Evolutionary conservation across 2,329 filamentous ascomycete genomes (phyloP).

Genomic region (Aureobasidium sp.): DNA sequence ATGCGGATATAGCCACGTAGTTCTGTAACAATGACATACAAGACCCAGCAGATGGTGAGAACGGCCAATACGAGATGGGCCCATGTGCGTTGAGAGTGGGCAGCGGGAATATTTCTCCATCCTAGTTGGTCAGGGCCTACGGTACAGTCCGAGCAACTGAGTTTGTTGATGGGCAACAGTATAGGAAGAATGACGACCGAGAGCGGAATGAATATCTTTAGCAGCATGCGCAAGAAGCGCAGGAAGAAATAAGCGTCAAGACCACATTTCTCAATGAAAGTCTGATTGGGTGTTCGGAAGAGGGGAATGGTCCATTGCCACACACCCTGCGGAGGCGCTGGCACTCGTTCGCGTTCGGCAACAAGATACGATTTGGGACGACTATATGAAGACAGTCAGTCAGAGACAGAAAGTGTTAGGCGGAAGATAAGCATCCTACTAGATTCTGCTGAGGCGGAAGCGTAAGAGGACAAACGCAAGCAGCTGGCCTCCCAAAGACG

Average conservation of each 20-base stretch:
- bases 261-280: slow-evolving; percentile 91
- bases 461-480: slow-evolving; percentile 69
- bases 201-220: slow-evolving; percentile 87
- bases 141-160: slow-evolving; percentile 49
- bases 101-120: slow-evolving; percentile 73
- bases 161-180: slow-evolving; percentile 74
- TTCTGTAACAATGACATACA: slow-evolving; percentile 79
- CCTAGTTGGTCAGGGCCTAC: slow-evolving; percentile 71
- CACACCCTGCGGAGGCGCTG: slow-evolving; percentile 58
- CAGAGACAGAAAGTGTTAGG: background rate
- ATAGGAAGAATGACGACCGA: slow-evolving; percentile 73
- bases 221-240: slow-evolving; percentile 75
- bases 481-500: slow-evolving; percentile 42
- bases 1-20: slow-evolving; percentile 83
- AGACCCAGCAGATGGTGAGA: slow-evolving; percentile 73
- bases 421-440: slow-evolving; percentile 29
- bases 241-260: slow-evolving; percentile 97
- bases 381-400: slow-evolving; percentile 26
- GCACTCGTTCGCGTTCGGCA: slow-evolving; percentile 73
- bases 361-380: slow-evolving; percentile 83
- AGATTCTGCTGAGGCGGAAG: slow-evolving; percentile 74
- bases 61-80: slow-evolving; percentile 79
- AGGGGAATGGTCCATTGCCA: slow-evolving; percentile 48
- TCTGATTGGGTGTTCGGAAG: slow-evolving; percentile 66
- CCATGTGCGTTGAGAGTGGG: slow-evolving; percentile 65